Conservation (phyloP, 768 basidiomycete species). For the Tulasnella sp. region DNA sequence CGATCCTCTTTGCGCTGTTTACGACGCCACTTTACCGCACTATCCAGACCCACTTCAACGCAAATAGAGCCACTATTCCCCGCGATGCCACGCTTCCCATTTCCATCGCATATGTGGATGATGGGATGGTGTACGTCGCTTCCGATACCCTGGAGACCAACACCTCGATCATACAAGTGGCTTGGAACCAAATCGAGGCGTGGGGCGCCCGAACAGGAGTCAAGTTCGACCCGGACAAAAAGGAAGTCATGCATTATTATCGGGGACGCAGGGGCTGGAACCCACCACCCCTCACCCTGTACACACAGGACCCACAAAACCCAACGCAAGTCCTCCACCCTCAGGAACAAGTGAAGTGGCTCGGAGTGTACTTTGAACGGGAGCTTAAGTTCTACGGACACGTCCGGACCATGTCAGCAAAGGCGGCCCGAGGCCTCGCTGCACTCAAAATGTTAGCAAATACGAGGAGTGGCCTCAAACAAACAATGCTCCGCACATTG, state of each 20-base stretch:
- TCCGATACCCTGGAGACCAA: constrained; percentile 25
- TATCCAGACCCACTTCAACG: too few relatives aligned
- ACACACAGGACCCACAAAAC: too few relatives aligned
- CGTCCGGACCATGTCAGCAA: too few relatives aligned
- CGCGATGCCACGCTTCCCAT: neutral
- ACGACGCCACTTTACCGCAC: neutral
- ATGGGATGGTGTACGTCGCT: constrained; percentile 25
- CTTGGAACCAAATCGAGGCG: neutral
- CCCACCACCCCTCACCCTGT: too few relatives aligned
- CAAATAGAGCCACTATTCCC: neutral
- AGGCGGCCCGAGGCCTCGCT: too few relatives aligned
- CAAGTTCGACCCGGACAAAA: constrained; percentile 19
- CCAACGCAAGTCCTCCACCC: neutral
- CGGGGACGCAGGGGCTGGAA: neutral
- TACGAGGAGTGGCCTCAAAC: constrained; percentile 35
- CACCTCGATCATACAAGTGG: neutral
- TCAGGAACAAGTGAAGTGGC: constrained; percentile 35
- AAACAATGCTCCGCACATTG: constrained; percentile 36
- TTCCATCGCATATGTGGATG: constrained; percentile 26
- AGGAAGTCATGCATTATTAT: constrained; percentile 24
- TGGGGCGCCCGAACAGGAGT: constrained; percentile 23
- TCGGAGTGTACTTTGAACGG: constrained; percentile 40
- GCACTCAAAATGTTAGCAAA: too few relatives aligned
- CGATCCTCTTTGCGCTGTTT: neutral
- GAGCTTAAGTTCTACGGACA: constrained; percentile 41